These are phyloP conservation scores for Trichocladium uniseriatum DNA, from an alignment of 495 filamentous ascomycete genomes.

Conservation along the genomic window DNA sequence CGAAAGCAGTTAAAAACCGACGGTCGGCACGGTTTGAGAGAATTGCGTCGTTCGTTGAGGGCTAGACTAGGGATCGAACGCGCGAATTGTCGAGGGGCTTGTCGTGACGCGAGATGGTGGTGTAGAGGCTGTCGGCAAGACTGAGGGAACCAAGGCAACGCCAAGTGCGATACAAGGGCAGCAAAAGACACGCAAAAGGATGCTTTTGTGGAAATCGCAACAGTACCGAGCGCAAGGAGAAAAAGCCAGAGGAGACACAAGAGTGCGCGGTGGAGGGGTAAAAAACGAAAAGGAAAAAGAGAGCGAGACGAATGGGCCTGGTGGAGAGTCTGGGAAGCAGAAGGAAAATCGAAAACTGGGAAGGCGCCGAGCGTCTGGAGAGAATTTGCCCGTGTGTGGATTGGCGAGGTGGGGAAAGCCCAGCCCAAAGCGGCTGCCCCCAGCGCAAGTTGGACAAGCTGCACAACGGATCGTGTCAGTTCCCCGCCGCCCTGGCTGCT, in stretches of 20 bases:
- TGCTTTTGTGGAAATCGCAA: conserved; percentile 17
- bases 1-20: conserved; percentile 10
- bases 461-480: conserved; percentile 10
- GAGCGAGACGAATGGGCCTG: conserved; percentile 9
- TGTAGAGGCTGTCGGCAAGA: conserved; percentile 7
- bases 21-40: conserved; percentile 10
- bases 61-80: neutral
- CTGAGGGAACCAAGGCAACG: conserved; percentile 33
- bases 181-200: conserved; percentile 24
- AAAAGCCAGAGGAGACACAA: conserved; percentile 12
- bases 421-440: conserved; percentile 17
- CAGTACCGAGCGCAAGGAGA: conserved; percentile 5
- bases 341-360: conserved; percentile 14
- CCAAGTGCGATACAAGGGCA: conserved; percentile 16
- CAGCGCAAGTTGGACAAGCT: conserved; percentile 1
- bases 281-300: conserved; percentile 15
- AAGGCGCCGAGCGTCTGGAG: conserved; percentile 12
- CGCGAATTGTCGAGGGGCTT: conserved; percentile 17
- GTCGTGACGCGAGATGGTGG: conserved; percentile 11
- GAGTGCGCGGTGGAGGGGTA: conserved; percentile 8
- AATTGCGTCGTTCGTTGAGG: neutral
- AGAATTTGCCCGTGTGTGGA: conserved; percentile 23
- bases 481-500: conserved; percentile 3
- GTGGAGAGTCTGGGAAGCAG: conserved; percentile 18
- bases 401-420: conserved; percentile 23